Conservation (phyloP, 192 early-diverging fungal species). For the Backusella morwellensis region DNA sequence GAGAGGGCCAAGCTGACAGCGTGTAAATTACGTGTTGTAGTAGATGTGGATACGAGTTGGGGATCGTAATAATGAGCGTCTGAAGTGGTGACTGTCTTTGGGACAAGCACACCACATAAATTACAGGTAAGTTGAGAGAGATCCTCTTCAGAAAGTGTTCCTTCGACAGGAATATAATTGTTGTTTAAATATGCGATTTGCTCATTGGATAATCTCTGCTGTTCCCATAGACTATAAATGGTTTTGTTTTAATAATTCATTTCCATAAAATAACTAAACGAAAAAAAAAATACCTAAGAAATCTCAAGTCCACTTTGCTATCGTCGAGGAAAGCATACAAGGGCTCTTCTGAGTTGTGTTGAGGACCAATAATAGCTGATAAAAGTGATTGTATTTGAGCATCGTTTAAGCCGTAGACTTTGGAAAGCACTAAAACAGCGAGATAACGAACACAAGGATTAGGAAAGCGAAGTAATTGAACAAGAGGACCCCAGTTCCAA, state of each 20-base stretch:
- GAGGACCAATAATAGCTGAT: background rate
- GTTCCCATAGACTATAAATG: constrained; percentile 41
- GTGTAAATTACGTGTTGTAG: constrained; percentile 74
- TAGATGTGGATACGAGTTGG: constrained; percentile 72
- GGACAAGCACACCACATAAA: constrained; percentile 68
- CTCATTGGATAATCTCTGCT: constrained; percentile 44
- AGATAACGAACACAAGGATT: constrained; percentile 45
- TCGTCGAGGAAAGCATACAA: constrained; percentile 19
- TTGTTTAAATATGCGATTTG: constrained; percentile 45
- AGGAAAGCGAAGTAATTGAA: constrained; percentile 40
- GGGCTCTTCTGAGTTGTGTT: constrained; percentile 13
- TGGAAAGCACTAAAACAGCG: constrained; percentile 41
- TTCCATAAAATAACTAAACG: background rate
- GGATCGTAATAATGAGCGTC: constrained; percentile 15
- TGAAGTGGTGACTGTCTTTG: constrained; percentile 24
- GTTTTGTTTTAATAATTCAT: background rate
- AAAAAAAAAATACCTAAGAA: constrained; percentile 35
- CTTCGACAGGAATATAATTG: constrained; percentile 25
- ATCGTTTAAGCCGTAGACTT: constrained; percentile 51
- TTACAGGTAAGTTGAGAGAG: constrained; percentile 54
- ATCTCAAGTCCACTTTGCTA: constrained; percentile 29
- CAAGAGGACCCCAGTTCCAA: constrained; percentile 58
- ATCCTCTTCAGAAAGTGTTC: constrained; percentile 27
- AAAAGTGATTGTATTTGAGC: constrained; percentile 27
- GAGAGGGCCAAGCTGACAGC: constrained; percentile 84